A percentile compares a stretch with the other conserved stretches of the same genome.
These are phyloP conservation scores for Pyrus bretschneideri DNA, from an alignment of 306 rosid genomes.

Conservation along the genomic window DNA sequence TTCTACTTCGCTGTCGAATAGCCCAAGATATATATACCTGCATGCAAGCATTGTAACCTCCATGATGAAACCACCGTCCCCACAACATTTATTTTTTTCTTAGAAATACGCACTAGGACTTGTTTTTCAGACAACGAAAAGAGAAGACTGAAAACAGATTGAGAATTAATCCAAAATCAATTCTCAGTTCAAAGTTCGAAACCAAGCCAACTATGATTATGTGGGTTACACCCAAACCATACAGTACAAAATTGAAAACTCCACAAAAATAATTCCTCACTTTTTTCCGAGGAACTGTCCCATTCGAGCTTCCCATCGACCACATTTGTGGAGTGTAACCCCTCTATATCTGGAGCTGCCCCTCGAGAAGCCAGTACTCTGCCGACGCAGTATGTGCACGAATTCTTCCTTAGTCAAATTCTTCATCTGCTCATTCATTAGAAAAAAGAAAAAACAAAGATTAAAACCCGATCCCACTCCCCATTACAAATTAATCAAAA, in stretches of 20 bases:
- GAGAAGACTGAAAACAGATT: constrained; percentile 25
- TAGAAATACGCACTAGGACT: constrained; percentile 58
- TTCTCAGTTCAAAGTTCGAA: constrained; percentile 16
- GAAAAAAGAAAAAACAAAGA: not conserved
- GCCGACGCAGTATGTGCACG: constrained; percentile 94
- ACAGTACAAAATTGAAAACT: constrained; percentile 9
- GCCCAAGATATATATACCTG: constrained; percentile 99
- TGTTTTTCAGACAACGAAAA: constrained; percentile 50
- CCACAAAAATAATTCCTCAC: constrained; percentile 58
- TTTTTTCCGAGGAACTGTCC: constrained; percentile 99
- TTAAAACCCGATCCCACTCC: not conserved
- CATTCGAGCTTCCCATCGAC: constrained; percentile 99
- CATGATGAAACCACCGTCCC: constrained; percentile 73
- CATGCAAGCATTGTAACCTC: constrained; percentile 92
- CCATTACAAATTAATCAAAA: not conserved
- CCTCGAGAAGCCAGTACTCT: constrained; percentile 93
- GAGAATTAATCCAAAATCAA: constrained; percentile 34
- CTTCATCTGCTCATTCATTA: constrained; percentile 50
- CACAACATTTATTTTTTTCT: constrained; percentile 34
- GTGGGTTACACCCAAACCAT: constrained; percentile 16
- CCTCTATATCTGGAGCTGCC: constrained; percentile 97
- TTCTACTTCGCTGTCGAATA: constrained; percentile 99
- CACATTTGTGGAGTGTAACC: constrained; percentile 97
- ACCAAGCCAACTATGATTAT: constrained; percentile 23
- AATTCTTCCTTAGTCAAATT: constrained; percentile 87